These are phyloP conservation scores for Rhizopogon roseolus DNA, from an alignment of 768 basidiomycete genomes.

Conservation along the genomic window DNA sequence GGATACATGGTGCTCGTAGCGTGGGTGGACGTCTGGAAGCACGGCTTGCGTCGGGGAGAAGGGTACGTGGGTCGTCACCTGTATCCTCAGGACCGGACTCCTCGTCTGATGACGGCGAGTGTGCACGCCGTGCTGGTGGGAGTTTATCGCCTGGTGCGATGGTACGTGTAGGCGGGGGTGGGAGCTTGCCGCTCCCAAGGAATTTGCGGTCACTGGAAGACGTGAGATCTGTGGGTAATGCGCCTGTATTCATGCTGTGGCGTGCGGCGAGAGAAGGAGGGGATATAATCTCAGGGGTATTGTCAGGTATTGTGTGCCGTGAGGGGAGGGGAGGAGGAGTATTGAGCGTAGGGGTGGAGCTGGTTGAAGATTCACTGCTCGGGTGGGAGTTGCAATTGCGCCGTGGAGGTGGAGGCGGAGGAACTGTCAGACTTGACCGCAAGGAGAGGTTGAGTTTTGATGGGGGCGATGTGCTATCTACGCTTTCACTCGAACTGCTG, in stretches of 20 bases:
- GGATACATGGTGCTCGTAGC: constrained; percentile 44
- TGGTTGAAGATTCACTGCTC: background rate
- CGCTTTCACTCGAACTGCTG: constrained; percentile 19
- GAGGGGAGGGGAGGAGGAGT: constrained; percentile 39
- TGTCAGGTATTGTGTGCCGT: constrained; percentile 13
- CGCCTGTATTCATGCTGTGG: constrained; percentile 22
- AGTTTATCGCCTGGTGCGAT: constrained; percentile 68
- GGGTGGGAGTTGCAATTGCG: background rate
- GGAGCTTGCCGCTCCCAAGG: constrained; percentile 36
- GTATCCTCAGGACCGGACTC: constrained; percentile 50
- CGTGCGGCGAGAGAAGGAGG: constrained; percentile 35
- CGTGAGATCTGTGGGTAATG: background rate
- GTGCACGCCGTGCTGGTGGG: constrained; percentile 52
- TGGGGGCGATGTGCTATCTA: constrained; percentile 5
- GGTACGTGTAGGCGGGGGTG: constrained; percentile 71
- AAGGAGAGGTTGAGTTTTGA: constrained; percentile 18
- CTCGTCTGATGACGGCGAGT: constrained; percentile 40
- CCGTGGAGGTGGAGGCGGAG: constrained; percentile 18
- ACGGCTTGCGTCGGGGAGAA: constrained; percentile 63
- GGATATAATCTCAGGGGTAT: background rate
- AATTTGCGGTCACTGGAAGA: constrained; percentile 24
- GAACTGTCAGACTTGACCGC: constrained; percentile 12
- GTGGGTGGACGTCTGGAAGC: constrained; percentile 54
- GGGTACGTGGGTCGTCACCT: constrained; percentile 42
- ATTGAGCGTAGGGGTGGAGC: constrained; percentile 12